phyloP scores from a whole-genome alignment of 768 basidiomycete genomes.

The Erythrobasidium yunnanense region DNA sequence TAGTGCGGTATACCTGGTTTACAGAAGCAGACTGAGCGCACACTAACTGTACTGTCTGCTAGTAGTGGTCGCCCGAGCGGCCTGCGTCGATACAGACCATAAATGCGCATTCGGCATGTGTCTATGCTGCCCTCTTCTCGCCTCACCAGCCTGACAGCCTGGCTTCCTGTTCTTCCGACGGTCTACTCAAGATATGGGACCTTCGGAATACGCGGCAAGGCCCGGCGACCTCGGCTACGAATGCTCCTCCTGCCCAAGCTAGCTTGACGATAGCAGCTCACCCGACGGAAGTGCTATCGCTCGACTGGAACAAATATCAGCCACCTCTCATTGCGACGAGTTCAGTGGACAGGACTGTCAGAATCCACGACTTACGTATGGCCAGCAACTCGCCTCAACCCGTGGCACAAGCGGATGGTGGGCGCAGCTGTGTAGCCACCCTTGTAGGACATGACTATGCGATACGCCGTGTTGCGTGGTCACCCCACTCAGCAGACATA shows the following conservation, averaged over 20 bases:
- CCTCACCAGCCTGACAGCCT: slow-evolving; percentile 75
- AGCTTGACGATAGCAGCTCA: slow-evolving; percentile 31
- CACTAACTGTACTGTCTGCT: not conserved
- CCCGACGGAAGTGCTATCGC: slow-evolving; percentile 55
- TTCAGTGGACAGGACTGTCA: slow-evolving; percentile 64
- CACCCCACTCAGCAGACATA: slow-evolving; percentile 37
- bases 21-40: not conserved
- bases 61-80: slow-evolving; percentile 78
- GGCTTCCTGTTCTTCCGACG: slow-evolving; percentile 76
- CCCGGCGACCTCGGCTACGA: not conserved
- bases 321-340: slow-evolving; percentile 65
- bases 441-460: slow-evolving; percentile 81
- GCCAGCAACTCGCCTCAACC: slow-evolving; percentile 48
- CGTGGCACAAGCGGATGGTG: slow-evolving; percentile 48
- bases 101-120: slow-evolving; percentile 70
- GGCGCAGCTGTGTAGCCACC: slow-evolving; percentile 41
- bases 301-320: slow-evolving; percentile 90
- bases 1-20: slow-evolving; percentile 47
- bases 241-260: not conserved
- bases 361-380: slow-evolving; percentile 83
- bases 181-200: slow-evolving; percentile 73
- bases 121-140: slow-evolving; percentile 83
- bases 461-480: slow-evolving; percentile 75
- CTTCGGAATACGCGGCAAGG: slow-evolving; percentile 33
- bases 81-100: slow-evolving; percentile 68